A percentile compares a stretch with the other conserved stretches of the same genome.
Conservation (phyloP, 306 rosid species). For the Quercus agrifolia region DNA sequence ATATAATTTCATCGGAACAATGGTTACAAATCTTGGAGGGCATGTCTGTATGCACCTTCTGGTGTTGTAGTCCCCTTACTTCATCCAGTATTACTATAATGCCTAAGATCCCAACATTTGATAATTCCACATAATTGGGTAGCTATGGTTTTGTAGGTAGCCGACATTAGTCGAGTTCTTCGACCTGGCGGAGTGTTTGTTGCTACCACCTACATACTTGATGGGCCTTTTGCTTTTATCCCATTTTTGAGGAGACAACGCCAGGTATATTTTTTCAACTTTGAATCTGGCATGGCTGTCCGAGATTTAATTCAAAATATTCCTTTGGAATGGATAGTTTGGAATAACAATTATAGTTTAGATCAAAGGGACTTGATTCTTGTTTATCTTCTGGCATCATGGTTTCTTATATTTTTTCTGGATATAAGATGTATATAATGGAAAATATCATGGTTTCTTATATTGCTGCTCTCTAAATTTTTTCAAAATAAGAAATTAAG, state of each 20-base stretch:
- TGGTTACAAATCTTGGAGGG: too few species aligned
- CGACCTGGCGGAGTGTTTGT: slow-evolving; percentile 94
- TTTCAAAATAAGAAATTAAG: background rate
- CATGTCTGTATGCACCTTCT: too few species aligned
- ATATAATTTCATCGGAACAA: background rate
- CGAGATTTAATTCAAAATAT: background rate
- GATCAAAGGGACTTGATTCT: slow-evolving; percentile 6
- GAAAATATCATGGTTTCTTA: background rate
- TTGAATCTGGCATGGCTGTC: background rate
- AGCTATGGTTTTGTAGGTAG: slow-evolving; percentile 52
- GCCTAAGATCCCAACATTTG: background rate
- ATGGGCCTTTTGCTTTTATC: slow-evolving; percentile 53
- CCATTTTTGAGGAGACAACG: slow-evolving; percentile 52
- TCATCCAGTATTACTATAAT: background rate
- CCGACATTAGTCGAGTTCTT: slow-evolving; percentile 81
- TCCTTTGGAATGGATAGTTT: slow-evolving; percentile 3
- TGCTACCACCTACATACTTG: slow-evolving; percentile 70
- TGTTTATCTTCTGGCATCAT: slow-evolving; percentile 4
- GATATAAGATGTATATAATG: background rate
- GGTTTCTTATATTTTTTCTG: background rate
- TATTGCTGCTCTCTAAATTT: background rate
- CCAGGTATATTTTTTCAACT: slow-evolving; percentile 46
- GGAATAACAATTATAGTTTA: background rate
- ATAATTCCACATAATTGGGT: slow-evolving; percentile 2
- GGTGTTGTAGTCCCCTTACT: background rate